phyloP scores from a whole-genome alignment of 192 early-diverging fungal species.

The Physocladia obscura region DNA sequence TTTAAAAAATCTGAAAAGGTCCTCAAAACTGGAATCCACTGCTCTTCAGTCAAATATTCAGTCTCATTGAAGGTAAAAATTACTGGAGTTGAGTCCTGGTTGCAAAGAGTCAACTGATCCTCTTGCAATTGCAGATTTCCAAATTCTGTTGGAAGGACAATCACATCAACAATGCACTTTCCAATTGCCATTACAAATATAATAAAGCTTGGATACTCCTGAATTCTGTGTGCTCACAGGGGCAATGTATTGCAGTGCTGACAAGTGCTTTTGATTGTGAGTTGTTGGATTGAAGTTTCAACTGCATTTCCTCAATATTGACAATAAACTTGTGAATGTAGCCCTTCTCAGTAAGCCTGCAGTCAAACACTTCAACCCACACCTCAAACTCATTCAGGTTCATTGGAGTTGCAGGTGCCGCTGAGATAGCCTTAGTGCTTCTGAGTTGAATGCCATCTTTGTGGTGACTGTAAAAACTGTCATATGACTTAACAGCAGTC shows the following conservation, averaged over 20 bases:
- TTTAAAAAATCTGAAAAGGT: too few relatives aligned
- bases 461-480: neutral
- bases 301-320: constrained; percentile 1
- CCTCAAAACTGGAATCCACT: neutral
- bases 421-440: neutral
- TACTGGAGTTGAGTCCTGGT: too few relatives aligned
- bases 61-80: too few relatives aligned
- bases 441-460: neutral
- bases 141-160: too few relatives aligned
- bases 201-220: neutral
- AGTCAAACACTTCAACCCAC: neutral
- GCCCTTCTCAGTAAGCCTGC: too few relatives aligned
- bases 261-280: too few relatives aligned
- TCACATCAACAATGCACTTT: too few relatives aligned
- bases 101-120: neutral
- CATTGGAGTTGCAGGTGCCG: neutral
- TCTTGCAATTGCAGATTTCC: neutral
- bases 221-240: neutral
- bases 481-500: neutral
- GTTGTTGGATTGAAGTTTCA: neutral
- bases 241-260: neutral
- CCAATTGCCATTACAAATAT: neutral
- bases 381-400: neutral
- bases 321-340: neutral
- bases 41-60: too few relatives aligned